These are phyloP conservation scores for Ophiocordyceps sinensis DNA, from an alignment of 2,329 filamentous ascomycete species.

Conservation along the genomic window DNA sequence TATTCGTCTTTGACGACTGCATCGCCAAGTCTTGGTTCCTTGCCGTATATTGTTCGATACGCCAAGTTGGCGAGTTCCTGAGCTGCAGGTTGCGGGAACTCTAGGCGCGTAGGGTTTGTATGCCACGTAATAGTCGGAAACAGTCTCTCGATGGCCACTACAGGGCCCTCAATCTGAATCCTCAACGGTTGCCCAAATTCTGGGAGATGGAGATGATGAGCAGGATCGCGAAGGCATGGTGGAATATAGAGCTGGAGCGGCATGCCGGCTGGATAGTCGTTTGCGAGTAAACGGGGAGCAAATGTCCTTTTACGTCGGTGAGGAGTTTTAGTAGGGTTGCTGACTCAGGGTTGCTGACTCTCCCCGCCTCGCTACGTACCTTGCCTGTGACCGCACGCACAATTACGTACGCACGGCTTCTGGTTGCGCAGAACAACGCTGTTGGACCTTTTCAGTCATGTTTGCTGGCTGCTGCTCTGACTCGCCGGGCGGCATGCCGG, in stretches of 20 bases:
- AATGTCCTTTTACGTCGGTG: neutral
- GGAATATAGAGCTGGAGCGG: slow-evolving; percentile 1
- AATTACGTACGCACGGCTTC: slow-evolving; percentile 8
- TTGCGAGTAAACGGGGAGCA: neutral
- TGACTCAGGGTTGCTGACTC: neutral
- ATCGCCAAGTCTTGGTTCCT: neutral
- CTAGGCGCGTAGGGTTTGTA: neutral
- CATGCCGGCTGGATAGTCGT: neutral
- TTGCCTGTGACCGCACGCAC: neutral
- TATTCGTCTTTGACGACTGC: neutral
- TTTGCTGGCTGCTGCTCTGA: no score
- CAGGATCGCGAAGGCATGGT: neutral
- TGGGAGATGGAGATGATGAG: neutral
- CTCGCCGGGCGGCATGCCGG: no score
- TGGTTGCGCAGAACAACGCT: no score
- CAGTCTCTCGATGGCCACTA: neutral
- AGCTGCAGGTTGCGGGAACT: neutral
- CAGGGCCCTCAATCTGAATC: neutral
- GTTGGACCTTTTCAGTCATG: no score
- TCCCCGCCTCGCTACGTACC: no score
- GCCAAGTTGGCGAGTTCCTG: no score
- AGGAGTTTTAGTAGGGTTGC: neutral
- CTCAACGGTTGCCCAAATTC: neutral
- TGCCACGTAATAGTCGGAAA: neutral
- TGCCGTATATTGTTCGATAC: neutral